Evolutionary conservation across 306 rosid species (phyloP).

Genomic region (Vigna mungo): DNA sequence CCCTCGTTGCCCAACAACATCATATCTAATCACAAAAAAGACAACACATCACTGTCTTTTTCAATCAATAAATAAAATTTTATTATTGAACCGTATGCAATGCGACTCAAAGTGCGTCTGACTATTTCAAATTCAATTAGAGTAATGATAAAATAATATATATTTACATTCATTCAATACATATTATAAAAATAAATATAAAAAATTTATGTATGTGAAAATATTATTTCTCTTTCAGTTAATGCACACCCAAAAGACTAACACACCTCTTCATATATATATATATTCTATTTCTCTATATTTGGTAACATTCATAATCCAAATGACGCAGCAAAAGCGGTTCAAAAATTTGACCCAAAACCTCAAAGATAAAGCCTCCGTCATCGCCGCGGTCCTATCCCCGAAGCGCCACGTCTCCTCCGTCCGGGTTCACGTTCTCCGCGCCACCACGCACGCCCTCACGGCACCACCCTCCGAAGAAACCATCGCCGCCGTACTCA

Average conservation of each 20-base stretch:
- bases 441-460: constrained; percentile 77
- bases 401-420: constrained; percentile 58
- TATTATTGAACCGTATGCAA: not conserved
- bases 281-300: not conserved
- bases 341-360: constrained; percentile 47
- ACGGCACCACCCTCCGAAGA: constrained; percentile 59
- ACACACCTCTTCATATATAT: not conserved
- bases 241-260: too few species aligned
- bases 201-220: too few species aligned
- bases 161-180: too few species aligned
- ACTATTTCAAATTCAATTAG: not conserved
- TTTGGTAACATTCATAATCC: not conserved
- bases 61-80: not conserved
- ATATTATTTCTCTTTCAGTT: too few species aligned
- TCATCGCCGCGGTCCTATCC: constrained; percentile 63
- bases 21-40: too few species aligned
- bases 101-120: not conserved
- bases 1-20: not conserved
- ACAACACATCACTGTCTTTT: not conserved
- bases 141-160: too few species aligned
- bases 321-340: constrained; percentile 56
- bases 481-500: constrained; percentile 57
- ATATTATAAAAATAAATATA: too few species aligned
- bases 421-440: constrained; percentile 59
- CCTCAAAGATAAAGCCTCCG: constrained; percentile 77